Evolutionary conservation across 306 rosid species (phyloP).

Genomic region (Ammopiptanthus mongolicus): DNA sequence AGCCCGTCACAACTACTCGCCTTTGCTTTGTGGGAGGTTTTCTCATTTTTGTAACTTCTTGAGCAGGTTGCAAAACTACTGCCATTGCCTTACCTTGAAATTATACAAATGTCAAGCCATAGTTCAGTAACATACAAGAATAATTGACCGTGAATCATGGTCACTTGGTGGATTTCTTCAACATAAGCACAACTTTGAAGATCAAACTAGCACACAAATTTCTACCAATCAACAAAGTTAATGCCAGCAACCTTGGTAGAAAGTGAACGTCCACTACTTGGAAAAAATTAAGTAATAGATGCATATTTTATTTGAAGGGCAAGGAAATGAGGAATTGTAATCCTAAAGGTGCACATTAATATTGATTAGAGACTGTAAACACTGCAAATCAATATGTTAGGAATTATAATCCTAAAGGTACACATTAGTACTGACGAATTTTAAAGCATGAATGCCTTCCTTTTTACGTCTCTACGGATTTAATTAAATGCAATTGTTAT

Average conservation of each 20-base stretch:
- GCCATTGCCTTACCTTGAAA: conserved; percentile 57
- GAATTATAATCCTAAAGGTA: no score
- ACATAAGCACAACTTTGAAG: conserved; percentile 7
- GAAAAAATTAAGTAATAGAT: background rate
- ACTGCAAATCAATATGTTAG: background rate
- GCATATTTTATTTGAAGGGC: background rate
- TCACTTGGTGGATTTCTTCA: background rate
- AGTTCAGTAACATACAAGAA: conserved; percentile 1
- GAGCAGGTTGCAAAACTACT: conserved; percentile 60
- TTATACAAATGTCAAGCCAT: background rate
- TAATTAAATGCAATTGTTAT: no score
- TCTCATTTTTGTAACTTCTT: conserved; percentile 42
- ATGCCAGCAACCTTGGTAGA: background rate
- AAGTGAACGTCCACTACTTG: background rate
- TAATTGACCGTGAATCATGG: background rate
- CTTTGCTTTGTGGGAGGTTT: conserved; percentile 57
- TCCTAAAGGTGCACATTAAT: background rate
- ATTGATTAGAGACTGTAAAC: background rate
- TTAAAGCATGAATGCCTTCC: no score
- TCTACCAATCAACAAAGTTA: background rate
- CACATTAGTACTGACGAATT: no score
- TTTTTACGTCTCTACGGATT: no score
- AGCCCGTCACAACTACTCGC: conserved; percentile 89
- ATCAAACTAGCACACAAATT: conserved; percentile 4
- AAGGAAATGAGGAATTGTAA: background rate